Evolutionary conservation across 495 filamentous ascomycete species (phyloP), one percentile per base, ranked within the genome.

Genomic region (Viridothelium virens): DNA sequence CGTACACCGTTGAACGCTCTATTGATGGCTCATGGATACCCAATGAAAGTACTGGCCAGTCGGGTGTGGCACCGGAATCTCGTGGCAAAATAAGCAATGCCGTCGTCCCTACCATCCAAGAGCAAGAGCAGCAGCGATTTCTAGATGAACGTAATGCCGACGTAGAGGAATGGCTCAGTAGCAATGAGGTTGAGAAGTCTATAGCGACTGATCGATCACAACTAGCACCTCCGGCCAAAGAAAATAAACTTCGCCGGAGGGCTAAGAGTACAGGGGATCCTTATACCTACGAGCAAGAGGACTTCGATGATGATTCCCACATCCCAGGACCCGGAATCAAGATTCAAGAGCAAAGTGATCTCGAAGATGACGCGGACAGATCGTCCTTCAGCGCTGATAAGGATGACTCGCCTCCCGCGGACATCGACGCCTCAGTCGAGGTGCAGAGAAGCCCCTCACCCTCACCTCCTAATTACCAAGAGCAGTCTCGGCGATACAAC

Each of bases 201-300:
- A 67, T 67, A 6, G 70, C 65, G 14, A 69, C 69, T 56, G 44
- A 3, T 34, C 41, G n/a, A 18, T 2, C 31, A 25, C 66, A 34
- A 56, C 47, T 59, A 9, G 53, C 33, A 33, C 18, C n/a, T 39
- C 3, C 67, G 44, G 38, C 59, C 56, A 72, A 68, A 46, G 62
- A 62, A 38, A 63, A 61, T 31, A 11, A 61, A 9, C 44, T 61
- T 38, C 68, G 70, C 46, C 72, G 66, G 16, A 31, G 72, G 46
- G 72, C 74, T 14, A 74, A 73, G 48, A 75, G 72, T 62, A 67
- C 69, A 11, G 73, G 71, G 46, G 74, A 74, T 56, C 59, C 66
- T 62, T 59, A 69, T 65, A 25, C 63, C 70, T 33, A 68, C 66
- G 2, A 66, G 70, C 18, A 70, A 62, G 12, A 38, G 41, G 37